These are phyloP conservation scores for Panaeolus papilionaceus DNA, from an alignment of 768 basidiomycete genomes.

Conservation along the genomic window DNA sequence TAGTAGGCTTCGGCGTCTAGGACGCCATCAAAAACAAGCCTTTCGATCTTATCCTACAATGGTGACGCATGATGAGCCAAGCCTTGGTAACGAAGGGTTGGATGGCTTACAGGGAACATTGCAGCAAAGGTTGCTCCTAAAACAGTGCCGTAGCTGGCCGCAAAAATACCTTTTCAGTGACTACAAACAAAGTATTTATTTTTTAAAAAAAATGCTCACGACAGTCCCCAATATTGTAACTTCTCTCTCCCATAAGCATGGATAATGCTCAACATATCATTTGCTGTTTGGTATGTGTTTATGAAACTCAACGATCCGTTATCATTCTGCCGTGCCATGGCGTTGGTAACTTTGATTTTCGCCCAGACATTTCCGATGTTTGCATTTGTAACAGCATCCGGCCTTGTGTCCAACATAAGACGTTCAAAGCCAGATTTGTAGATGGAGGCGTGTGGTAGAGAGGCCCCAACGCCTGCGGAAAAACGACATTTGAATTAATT, in stretches of 20 bases:
- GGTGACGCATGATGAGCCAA: conserved; percentile 18
- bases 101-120: conserved; percentile 36
- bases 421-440: conserved; percentile 42
- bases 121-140: conserved; percentile 40
- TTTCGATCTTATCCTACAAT: conserved; percentile 40
- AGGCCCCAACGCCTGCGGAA: conserved; percentile 39
- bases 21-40: conserved; percentile 48
- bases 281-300: conserved; percentile 42
- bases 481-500: neutral
- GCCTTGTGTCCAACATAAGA: conserved; percentile 28
- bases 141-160: conserved; percentile 32
- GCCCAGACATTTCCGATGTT: conserved; percentile 39
- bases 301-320: conserved; percentile 34
- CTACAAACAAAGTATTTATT: neutral
- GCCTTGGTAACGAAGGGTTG: neutral
- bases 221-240: conserved; percentile 41
- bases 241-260: conserved; percentile 38
- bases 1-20: conserved; percentile 48
- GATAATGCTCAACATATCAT: conserved; percentile 43
- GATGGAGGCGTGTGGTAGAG: conserved; percentile 40
- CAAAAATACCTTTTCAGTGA: neutral
- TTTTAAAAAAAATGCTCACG: conserved; percentile 23
- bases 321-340: conserved; percentile 39
- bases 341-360: conserved; percentile 34
- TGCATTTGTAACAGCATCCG: conserved; percentile 30